Conservation (phyloP, 2,329 filamentous ascomycete genomes). For the Colletotrichum sp. region DNA sequence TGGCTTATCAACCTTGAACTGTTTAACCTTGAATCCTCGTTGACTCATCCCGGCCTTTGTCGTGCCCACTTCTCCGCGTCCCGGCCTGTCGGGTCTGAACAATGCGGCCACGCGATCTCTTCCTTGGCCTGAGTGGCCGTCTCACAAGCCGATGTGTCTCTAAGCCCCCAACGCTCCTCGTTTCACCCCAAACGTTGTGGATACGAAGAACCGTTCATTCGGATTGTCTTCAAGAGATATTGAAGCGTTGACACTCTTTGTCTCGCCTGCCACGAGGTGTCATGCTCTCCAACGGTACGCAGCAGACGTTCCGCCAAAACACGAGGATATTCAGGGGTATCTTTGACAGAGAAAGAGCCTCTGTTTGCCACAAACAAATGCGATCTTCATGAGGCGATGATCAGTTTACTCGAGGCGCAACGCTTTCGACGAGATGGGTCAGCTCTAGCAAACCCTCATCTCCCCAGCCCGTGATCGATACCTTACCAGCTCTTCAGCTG, state of each 20-base stretch:
- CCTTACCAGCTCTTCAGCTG: neutral
- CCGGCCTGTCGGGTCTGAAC: neutral
- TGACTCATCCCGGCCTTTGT: neutral
- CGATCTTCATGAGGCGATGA: neutral
- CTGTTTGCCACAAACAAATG: neutral
- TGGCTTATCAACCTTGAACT: neutral
- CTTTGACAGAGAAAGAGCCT: no score
- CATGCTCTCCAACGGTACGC: neutral
- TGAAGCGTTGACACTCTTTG: neutral
- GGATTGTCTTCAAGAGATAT: neutral
- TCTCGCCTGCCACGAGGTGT: neutral
- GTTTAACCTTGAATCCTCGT: neutral
- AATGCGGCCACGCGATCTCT: neutral
- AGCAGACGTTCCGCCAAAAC: neutral
- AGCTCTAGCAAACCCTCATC: neutral
- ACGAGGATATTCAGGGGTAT: neutral
- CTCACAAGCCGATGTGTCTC: neutral
- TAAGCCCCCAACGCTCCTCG: neutral
- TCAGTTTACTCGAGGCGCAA: neutral
- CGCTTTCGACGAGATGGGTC: neutral
- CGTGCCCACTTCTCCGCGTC: neutral
- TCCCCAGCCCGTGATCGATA: neutral
- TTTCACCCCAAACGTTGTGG: neutral
- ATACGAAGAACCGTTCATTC: neutral
- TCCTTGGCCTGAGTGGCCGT: neutral